Evolutionary conservation across 2,329 filamentous ascomycete species (phyloP).

Genomic region (Pezicula carpinea): DNA sequence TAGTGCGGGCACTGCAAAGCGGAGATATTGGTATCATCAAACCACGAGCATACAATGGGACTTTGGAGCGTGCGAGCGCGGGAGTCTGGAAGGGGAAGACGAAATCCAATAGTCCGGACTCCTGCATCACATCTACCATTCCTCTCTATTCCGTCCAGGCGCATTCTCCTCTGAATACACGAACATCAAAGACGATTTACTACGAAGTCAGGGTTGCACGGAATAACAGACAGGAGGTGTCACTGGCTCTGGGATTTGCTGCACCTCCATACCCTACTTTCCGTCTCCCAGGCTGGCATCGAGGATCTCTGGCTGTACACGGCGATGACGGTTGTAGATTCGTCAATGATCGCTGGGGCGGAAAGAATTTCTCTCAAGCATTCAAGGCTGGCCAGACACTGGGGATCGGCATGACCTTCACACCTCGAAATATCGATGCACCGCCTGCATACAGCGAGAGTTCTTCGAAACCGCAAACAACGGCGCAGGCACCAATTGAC

Average conservation of each 20-base stretch:
- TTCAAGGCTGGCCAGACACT: conserved; percentile 64
- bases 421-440: conserved; percentile 16
- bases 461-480: conserved; percentile 12
- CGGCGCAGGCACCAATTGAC: conserved; percentile 29
- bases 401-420: conserved; percentile 67
- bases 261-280: conserved; percentile 75
- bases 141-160: conserved; percentile 62
- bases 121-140: conserved; percentile 61
- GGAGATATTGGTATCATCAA: conserved; percentile 51
- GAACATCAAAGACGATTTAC: conserved; percentile 55
- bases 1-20: conserved; percentile 41
- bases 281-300: conserved; percentile 76
- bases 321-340: conserved; percentile 75
- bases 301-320: conserved; percentile 70
- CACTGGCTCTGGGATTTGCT: conserved; percentile 63
- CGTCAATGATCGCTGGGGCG: conserved; percentile 71
- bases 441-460: conserved; percentile 28
- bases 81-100: conserved; percentile 49
- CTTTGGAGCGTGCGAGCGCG: conserved; percentile 38
- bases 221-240: conserved; percentile 36
- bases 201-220: conserved; percentile 61
- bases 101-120: conserved; percentile 46
- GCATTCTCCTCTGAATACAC: conserved; percentile 48
- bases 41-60: conserved; percentile 43
- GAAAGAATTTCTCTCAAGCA: conserved; percentile 59